Evolutionary conservation across 495 filamentous ascomycete species (phyloP).

Genomic region (Opeltia flavorubescens): DNA sequence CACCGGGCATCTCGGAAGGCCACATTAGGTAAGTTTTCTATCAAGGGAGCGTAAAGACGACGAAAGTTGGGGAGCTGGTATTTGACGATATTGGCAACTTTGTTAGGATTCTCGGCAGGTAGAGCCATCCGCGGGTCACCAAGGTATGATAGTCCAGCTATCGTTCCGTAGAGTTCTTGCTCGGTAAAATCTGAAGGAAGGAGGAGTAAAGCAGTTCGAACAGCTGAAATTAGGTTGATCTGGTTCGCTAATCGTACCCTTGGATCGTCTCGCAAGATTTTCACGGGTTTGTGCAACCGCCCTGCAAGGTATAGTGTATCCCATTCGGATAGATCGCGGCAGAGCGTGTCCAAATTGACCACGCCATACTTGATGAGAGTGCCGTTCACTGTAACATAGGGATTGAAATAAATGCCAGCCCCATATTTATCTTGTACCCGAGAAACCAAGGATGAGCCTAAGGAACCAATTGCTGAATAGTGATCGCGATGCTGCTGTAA

Average conservation of each 20-base stretch:
- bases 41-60: slow-evolving; percentile 73
- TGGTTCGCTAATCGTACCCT: slow-evolving; percentile 86
- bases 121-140: slow-evolving; percentile 89
- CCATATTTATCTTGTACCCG: slow-evolving; percentile 76
- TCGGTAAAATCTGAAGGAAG: slow-evolving; percentile 77
- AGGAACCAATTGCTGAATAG: slow-evolving; percentile 73
- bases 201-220: slow-evolving; percentile 77
- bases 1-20: slow-evolving; percentile 57
- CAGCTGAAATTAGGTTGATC: slow-evolving; percentile 80
- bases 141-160: slow-evolving; percentile 82
- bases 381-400: slow-evolving; percentile 89
- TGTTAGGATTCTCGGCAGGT: slow-evolving; percentile 77
- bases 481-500: slow-evolving; percentile 78
- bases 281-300: slow-evolving; percentile 90
- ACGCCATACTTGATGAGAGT: slow-evolving; percentile 96
- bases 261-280: slow-evolving; percentile 89
- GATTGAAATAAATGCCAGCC: slow-evolving; percentile 94
- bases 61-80: slow-evolving; percentile 87
- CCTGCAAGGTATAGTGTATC: slow-evolving; percentile 87
- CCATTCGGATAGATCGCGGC: slow-evolving; percentile 74
- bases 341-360: slow-evolving; percentile 81
- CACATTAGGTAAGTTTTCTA: slow-evolving; percentile 81
- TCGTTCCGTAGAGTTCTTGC: slow-evolving; percentile 73
- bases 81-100: slow-evolving; percentile 84
- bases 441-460: slow-evolving; percentile 73